Evolutionary conservation across 2,329 filamentous ascomycete species (phyloP).

Genomic region (Gaeumannomyces sp.): DNA sequence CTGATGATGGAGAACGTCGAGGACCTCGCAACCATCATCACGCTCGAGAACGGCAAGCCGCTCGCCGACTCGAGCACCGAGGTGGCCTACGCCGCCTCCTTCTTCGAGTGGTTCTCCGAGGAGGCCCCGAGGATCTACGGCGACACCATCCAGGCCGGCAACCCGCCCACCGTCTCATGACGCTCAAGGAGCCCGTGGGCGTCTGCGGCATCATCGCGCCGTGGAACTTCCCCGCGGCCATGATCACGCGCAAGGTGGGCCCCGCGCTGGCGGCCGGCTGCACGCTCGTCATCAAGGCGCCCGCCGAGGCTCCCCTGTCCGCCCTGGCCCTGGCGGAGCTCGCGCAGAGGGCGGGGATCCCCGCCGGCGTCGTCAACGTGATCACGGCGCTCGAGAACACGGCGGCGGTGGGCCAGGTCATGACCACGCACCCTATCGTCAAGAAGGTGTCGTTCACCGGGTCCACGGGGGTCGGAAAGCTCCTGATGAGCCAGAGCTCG

Average conservation of each 20-base stretch:
- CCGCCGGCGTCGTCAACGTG: conserved; percentile 50
- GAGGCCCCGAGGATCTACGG: conserved; percentile 53
- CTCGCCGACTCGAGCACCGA: conserved; percentile 55
- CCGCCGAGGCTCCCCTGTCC: conserved; percentile 63
- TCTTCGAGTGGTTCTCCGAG: conserved; percentile 58
- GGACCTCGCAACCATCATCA: conserved; percentile 55
- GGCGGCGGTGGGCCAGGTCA: conserved; percentile 8
- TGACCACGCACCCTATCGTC: conserved; percentile 11
- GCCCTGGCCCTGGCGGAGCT: conserved; percentile 60
- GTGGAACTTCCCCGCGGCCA: conserved; percentile 54
- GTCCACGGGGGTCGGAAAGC: conserved; percentile 51
- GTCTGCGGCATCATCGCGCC: conserved; percentile 63
- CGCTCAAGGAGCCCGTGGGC: conserved; percentile 59
- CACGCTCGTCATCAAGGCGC: conserved; percentile 65
- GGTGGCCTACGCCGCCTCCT: conserved; percentile 50
- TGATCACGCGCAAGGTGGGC: conserved; percentile 39
- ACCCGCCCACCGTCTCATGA: conserved; percentile 56
- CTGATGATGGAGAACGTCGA: conserved; percentile 60
- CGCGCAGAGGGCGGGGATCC: conserved; percentile 59
- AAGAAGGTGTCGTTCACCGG: conserved; percentile 62
- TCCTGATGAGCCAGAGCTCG: conserved; percentile 50
- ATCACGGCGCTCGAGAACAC: conserved; percentile 13
- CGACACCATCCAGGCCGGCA: conserved; percentile 53
- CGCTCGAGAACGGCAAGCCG: conserved; percentile 66
- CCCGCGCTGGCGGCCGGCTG: conserved; percentile 62